Evolutionary conservation across 331 rosid genomes (phyloP).

Genomic region (Pyracantha coccinea): DNA sequence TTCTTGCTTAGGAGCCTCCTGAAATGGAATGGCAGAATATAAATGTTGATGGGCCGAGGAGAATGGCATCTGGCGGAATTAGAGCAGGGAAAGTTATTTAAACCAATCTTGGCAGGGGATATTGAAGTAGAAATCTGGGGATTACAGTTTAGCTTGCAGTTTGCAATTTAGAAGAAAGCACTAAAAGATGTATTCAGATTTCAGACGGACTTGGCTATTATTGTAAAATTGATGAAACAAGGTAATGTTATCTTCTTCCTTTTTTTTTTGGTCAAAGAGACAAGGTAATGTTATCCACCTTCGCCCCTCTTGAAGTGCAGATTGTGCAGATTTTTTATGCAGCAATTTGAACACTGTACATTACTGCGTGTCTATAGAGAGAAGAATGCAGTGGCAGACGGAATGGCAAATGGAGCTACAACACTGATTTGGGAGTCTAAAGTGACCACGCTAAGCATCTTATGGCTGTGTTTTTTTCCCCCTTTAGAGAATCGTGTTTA

Average conservation of each 20-base stretch:
- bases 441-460: not conserved
- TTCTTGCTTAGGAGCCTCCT: not conserved
- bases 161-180: not conserved
- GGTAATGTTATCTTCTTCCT: not conserved
- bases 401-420: not conserved
- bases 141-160: not conserved
- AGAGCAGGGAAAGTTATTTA: not conserved
- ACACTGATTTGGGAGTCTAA: not conserved
- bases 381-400: not conserved
- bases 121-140: not conserved
- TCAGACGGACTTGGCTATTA: not conserved
- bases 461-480: not conserved
- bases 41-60: not conserved
- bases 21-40: not conserved
- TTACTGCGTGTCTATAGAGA: not conserved
- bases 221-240: not conserved
- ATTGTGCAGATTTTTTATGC: not conserved
- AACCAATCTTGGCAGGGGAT: not conserved
- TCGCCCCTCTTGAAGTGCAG: not conserved
- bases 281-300: not conserved
- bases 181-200: not conserved
- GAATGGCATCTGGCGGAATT: not conserved
- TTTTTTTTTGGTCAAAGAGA: no score
- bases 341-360: not conserved
- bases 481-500: not conserved